Evolutionary conservation across 1,139 yeast genomes (phyloP), one percentile per base, ranked within the genome.

Genomic region (Suhomyces anneliseae): DNA sequence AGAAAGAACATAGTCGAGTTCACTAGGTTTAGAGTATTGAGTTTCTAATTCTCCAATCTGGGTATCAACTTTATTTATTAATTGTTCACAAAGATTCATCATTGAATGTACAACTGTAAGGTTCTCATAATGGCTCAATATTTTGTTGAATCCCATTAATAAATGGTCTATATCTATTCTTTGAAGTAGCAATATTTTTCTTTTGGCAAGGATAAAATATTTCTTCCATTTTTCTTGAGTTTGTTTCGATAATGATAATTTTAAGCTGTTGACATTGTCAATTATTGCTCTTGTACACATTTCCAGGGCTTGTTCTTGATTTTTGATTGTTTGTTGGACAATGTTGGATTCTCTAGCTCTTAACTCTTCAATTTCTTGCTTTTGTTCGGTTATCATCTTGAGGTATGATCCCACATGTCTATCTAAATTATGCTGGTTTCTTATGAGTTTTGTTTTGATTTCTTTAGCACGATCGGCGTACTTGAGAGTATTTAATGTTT

Each of bases 381-480:
- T 83, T 58, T 89, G 96, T 56, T 87, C 92, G 2, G 92, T 83
- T 36, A 90, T 90, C 85, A 88, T 86, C 65, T 87, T 86, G 59
- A 89, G 69, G 61, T 90, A 90, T 2, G 95, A 85, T 0, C 95
- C 92, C 39, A 92, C 95, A 66, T 90, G 97, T 40, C 95, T 76
- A 61, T 86, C 90, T 49, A 90, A 74, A 51, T 83, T 85, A 51
- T 84, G 90, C 54, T 83, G 85, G 59, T 90, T 92, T 53, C 95
- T 70, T 4, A 81, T 76, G 2, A 87, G 74, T 59, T 88, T 89
- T 0, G 97, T 92, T 61, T 88, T 88, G 57, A 92, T 92, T 56
- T 87, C 92, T 59, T 90, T 90, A 14, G 97, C 97, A 31, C 97
- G 73, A 61, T 90, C 83, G 0, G 97, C 97, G 64, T 90, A 92